These are phyloP conservation scores for Talaromyces sp. DNA, from an alignment of 2,329 filamentous ascomycete species.

Conservation along the genomic window DNA sequence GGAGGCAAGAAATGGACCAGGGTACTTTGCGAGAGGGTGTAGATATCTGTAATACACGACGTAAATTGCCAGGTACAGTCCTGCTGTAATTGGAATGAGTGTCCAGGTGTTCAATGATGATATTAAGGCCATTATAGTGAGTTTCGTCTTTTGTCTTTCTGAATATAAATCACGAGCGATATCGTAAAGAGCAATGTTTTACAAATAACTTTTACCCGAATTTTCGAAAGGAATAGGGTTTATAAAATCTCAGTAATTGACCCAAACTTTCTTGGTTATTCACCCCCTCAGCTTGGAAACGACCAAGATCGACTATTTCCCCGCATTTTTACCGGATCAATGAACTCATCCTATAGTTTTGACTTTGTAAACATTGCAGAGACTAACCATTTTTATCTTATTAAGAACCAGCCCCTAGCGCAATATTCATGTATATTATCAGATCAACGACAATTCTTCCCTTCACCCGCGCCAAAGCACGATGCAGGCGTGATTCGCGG, in stretches of 20 bases:
- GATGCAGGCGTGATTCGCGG: not conserved
- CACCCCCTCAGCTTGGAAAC: not conserved
- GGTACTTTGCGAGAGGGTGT: conserved; percentile 26
- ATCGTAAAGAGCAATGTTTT: not conserved
- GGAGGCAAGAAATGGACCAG: conserved; percentile 27
- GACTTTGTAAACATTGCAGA: not conserved
- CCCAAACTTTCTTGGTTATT: not conserved
- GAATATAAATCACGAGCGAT: not conserved
- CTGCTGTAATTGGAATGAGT: not conserved
- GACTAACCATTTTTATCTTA: not conserved
- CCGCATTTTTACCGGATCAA: not conserved
- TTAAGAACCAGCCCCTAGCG: not conserved
- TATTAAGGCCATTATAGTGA: not conserved
- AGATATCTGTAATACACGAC: conserved; percentile 11
- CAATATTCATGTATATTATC: not conserved
- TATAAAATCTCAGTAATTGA: not conserved
- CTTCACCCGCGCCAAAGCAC: not conserved
- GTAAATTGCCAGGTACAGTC: not conserved
- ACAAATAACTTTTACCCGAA: not conserved
- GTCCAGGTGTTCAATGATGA: not conserved
- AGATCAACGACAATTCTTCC: not conserved
- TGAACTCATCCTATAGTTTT: not conserved
- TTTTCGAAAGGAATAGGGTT: not conserved
- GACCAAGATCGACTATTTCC: not conserved
- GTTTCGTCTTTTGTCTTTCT: not conserved